Evolutionary conservation across 2,329 filamentous ascomycete species (phyloP).

Genomic region (Leptodontidium sp.): DNA sequence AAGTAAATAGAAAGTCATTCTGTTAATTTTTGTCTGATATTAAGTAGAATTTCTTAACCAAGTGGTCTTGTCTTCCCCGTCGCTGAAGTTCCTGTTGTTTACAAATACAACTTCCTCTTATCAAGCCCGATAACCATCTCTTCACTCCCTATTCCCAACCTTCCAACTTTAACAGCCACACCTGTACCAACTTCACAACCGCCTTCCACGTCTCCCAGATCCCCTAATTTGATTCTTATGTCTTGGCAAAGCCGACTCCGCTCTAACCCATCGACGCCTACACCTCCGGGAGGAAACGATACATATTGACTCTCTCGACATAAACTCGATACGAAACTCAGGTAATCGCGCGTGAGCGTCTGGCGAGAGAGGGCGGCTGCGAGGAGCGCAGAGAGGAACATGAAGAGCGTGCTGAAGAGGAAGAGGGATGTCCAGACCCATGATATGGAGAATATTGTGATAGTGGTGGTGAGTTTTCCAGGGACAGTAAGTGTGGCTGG

Average conservation of each 20-base stretch:
- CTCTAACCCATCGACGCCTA: constrained; percentile 26
- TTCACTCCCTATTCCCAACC: constrained; percentile 27
- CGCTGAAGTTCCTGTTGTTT: neutral
- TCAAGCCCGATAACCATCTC: constrained; percentile 23
- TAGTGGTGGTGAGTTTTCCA: constrained; percentile 7
- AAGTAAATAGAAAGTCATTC: too few relatives aligned
- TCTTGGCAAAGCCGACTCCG: constrained; percentile 26
- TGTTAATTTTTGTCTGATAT: too few relatives aligned
- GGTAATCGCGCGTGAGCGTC: constrained; percentile 28
- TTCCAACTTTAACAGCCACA: constrained; percentile 34
- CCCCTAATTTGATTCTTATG: constrained; percentile 36
- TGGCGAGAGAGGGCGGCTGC: constrained; percentile 24
- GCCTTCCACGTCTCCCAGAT: constrained; percentile 35
- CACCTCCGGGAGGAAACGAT: constrained; percentile 30
- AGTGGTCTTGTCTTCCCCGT: neutral
- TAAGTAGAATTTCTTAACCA: too few relatives aligned
- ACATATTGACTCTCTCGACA: constrained; percentile 30
- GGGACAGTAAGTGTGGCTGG: constrained; percentile 28
- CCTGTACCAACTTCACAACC: constrained; percentile 37
- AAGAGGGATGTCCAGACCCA: constrained; percentile 31
- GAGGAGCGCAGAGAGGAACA: constrained; percentile 31
- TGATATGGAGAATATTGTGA: constrained; percentile 16
- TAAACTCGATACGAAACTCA: constrained; percentile 31
- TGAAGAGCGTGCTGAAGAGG: constrained; percentile 26
- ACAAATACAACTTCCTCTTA: constrained; percentile 37